A percentile compares a stretch with the other conserved stretches of the same genome.
Conservation (phyloP, 441 rosid genomes). For the Pelargonium cotyledonis region DNA sequence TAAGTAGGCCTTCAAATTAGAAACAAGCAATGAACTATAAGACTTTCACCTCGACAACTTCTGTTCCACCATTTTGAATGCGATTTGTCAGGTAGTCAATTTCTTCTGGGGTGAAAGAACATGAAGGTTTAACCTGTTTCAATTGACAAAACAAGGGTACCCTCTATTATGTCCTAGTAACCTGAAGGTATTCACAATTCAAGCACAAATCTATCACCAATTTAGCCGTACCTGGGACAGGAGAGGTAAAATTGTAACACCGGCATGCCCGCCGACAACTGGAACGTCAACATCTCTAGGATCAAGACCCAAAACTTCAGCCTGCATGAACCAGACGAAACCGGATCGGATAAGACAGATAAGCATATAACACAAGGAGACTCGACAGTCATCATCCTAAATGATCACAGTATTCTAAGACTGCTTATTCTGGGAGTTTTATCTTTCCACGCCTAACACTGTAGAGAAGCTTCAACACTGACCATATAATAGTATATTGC, state of each 20-base stretch:
- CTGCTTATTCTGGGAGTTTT: too few species aligned
- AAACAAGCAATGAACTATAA: not conserved
- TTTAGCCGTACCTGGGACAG: slow-evolving; percentile 45
- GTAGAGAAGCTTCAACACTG: too few species aligned
- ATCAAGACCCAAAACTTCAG: slow-evolving; percentile 66
- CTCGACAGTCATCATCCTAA: not conserved
- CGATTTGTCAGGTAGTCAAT: slow-evolving; percentile 63
- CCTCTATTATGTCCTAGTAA: not conserved
- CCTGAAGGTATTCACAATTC: not conserved
- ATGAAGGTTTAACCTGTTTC: slow-evolving; percentile 63
- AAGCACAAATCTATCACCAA: not conserved
- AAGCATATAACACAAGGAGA: not conserved
- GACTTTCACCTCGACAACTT: slow-evolving; percentile 60
- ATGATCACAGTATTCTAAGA: too few species aligned
- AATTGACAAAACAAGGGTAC: not conserved
- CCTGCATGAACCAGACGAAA: slow-evolving; percentile 28
- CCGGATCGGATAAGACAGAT: too few species aligned
- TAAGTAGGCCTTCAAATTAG: not conserved
- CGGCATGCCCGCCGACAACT: slow-evolving; percentile 84
- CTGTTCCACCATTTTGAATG: slow-evolving; percentile 89
- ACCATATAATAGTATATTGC: too few species aligned
- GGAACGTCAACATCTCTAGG: slow-evolving; percentile 77
- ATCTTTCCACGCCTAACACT: too few species aligned
- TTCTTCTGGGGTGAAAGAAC: slow-evolving; percentile 60
- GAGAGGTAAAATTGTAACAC: slow-evolving; percentile 83